phyloP scores from a whole-genome alignment of 257 asterid genomes.

The Vinca minor region DNA sequence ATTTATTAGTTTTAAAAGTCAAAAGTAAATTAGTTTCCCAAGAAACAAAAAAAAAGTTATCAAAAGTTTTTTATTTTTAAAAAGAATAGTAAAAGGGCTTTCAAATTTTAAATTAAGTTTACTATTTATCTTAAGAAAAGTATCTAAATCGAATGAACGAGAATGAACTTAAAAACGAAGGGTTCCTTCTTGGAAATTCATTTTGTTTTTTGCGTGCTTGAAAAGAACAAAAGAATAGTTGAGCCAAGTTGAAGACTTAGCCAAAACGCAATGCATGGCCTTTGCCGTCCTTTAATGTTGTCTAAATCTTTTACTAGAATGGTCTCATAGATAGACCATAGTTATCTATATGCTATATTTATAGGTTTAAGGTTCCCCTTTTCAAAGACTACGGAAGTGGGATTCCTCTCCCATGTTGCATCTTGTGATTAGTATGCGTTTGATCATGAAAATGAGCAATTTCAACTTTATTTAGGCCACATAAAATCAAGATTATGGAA shows the following conservation, averaged over 20 bases:
- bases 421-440: background rate
- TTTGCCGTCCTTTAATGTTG: background rate
- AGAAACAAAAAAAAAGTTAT: too few species aligned
- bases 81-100: too few species aligned
- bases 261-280: background rate
- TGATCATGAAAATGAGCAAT: background rate
- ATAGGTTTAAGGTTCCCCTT: too few species aligned
- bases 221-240: background rate
- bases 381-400: background rate
- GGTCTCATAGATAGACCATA: too few species aligned
- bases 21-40: too few species aligned
- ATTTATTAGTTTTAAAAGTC: too few species aligned
- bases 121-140: too few species aligned
- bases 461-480: background rate
- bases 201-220: background rate
- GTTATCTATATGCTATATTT: too few species aligned
- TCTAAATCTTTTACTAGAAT: background rate
- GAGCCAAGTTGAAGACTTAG: background rate
- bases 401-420: conserved; percentile 6
- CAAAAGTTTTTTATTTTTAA: too few species aligned
- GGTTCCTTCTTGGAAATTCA: conserved; percentile 13
- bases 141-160: too few species aligned
- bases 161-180: too few species aligned
- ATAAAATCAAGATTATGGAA: background rate
- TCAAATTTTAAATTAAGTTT: too few species aligned